A percentile compares a stretch with the other conserved stretches of the same genome.
Conservation (phyloP, 441 rosid species). For the Pelargonium australe region DNA sequence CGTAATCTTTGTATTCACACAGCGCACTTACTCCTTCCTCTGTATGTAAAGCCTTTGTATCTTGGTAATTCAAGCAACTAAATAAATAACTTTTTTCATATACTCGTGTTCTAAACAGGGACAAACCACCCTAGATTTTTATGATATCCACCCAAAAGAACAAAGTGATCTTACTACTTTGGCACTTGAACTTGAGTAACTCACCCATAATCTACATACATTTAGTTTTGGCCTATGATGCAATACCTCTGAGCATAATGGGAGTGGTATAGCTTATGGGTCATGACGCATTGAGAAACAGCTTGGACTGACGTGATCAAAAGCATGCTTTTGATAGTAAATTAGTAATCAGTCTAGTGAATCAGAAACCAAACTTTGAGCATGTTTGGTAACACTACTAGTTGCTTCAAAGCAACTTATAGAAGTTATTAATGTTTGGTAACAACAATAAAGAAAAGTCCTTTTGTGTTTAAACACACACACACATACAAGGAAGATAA, state of each 20-base stretch:
- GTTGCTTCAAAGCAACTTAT: too few species aligned
- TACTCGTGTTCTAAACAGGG: background rate
- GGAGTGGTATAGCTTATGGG: background rate
- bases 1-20: too few species aligned
- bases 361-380: background rate
- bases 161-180: background rate
- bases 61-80: too few species aligned
- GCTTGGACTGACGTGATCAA: slow-evolving; percentile 2
- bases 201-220: background rate
- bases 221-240: background rate
- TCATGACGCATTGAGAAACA: slow-evolving; percentile 2
- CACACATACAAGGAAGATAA: too few species aligned
- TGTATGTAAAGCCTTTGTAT: too few species aligned
- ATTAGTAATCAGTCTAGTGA: background rate
- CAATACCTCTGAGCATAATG: background rate
- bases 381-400: too few species aligned
- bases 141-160: slow-evolving; percentile 1
- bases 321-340: slow-evolving; percentile 1
- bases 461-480: too few species aligned
- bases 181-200: too few species aligned
- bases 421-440: too few species aligned
- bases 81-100: too few species aligned
- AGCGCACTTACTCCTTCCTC: too few species aligned
- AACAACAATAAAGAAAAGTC: too few species aligned
- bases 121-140: background rate